A percentile compares a stretch with the other conserved stretches of the same genome.
phyloP scores from a whole-genome alignment of 139 green algal species.

The Zygnema cylindricum region DNA sequence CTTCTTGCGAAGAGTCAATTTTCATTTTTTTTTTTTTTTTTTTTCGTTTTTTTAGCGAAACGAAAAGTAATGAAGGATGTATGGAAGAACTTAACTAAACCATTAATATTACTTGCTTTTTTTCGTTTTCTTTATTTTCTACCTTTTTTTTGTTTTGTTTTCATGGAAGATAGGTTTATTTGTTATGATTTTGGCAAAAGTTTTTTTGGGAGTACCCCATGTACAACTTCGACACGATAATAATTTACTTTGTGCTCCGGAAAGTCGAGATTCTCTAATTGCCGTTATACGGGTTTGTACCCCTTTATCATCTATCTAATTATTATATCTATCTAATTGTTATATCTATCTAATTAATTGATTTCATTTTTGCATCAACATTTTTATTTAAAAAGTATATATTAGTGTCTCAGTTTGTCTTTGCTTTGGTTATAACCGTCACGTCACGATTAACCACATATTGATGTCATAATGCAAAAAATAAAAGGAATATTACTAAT shows the following conservation, averaged over 20 bases:
- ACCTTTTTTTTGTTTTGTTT: not conserved
- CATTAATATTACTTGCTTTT: not conserved
- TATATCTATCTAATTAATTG: not conserved
- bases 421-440: not conserved
- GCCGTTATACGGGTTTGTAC: not conserved
- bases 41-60: not conserved
- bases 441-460: too few relatives aligned
- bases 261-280: not conserved
- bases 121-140: not conserved
- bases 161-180: not conserved
- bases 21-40: not conserved
- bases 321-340: not conserved
- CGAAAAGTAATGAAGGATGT: not conserved
- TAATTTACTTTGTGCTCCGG: not conserved
- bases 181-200: not conserved
- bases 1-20: too few relatives aligned
- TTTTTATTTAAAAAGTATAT: not conserved
- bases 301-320: not conserved
- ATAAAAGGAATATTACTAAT: too few relatives aligned
- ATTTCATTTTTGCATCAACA: not conserved
- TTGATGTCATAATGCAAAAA: too few relatives aligned
- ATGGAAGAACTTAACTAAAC: not conserved
- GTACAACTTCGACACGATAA: not conserved
- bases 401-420: not conserved
- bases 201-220: not conserved